These are phyloP conservation scores for Colletotrichum nymphaeae DNA, from an alignment of 2,329 filamentous ascomycete genomes.

Conservation along the genomic window DNA sequence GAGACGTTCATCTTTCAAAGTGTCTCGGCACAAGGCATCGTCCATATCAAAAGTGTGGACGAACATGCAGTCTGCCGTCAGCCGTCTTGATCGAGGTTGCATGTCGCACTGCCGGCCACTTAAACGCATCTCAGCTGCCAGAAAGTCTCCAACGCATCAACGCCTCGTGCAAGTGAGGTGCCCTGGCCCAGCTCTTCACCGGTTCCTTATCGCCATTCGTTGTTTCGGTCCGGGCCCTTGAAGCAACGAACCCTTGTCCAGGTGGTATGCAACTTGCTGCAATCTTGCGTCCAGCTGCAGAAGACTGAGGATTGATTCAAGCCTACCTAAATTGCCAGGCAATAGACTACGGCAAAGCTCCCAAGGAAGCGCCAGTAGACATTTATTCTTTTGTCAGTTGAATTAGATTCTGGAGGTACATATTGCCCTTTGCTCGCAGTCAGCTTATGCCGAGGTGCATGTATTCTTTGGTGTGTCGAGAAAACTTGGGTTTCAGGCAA, in stretches of 20 bases:
- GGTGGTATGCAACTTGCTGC: neutral
- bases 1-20: neutral
- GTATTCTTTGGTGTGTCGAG: no score
- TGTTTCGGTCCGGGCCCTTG: conserved; percentile 15
- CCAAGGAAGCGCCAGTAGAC: no score
- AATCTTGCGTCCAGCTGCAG: conserved; percentile 2
- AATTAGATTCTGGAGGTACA: no score
- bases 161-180: neutral
- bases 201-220: conserved; percentile 8
- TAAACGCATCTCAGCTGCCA: neutral
- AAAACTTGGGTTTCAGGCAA: no score
- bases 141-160: conserved; percentile 6
- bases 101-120: neutral
- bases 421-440: no score
- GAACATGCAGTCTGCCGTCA: conserved; percentile 24
- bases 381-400: no score
- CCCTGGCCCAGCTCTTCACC: neutral
- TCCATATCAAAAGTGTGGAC: conserved; percentile 10
- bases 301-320: neutral
- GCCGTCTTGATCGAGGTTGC: neutral
- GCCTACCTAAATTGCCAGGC: no score
- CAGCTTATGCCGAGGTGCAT: no score
- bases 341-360: no score
- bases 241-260: conserved; percentile 13
- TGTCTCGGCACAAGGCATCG: neutral